Evolutionary conservation across 148 eudicot genomes (phyloP).

Genomic region (Rhododendron griersonianum): DNA sequence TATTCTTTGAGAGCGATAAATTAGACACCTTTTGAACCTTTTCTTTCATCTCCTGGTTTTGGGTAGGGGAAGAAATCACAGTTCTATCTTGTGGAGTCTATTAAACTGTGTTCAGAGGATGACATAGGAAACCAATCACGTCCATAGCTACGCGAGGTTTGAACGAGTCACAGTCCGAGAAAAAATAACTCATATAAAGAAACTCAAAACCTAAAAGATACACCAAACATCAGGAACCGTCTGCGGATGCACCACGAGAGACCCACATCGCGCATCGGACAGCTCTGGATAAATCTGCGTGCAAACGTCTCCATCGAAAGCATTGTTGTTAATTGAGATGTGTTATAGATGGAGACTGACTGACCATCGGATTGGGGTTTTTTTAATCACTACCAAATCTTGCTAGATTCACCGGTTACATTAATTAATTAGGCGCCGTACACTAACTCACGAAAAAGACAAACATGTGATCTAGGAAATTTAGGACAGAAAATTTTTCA

Average conservation of each 20-base stretch:
- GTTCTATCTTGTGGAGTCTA: not conserved
- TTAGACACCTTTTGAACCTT: not conserved
- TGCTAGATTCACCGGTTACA: slow-evolving; percentile 8
- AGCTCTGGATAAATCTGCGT: not conserved
- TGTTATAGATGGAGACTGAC: not conserved
- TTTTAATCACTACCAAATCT: slow-evolving; percentile 8
- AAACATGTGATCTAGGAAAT: not conserved
- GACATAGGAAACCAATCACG: not conserved
- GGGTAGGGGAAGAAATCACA: not conserved
- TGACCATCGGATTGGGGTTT: not conserved
- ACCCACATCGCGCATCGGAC: not conserved
- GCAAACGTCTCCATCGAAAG: not conserved
- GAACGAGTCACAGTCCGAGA: not conserved
- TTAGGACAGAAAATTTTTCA: no score
- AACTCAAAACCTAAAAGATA: not conserved
- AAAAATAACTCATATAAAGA: not conserved
- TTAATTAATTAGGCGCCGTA: slow-evolving; percentile 4
- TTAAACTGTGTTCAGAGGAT: not conserved
- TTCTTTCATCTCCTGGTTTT: not conserved
- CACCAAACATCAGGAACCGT: not conserved
- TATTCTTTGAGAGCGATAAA: not conserved
- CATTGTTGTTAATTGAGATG: not conserved
- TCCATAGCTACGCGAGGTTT: not conserved
- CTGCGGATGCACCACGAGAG: not conserved
- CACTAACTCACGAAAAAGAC: slow-evolving; percentile 1